phyloP scores from a whole-genome alignment of 2,329 filamentous ascomycete species.

The Hawksworthiomyces lignivorus region DNA sequence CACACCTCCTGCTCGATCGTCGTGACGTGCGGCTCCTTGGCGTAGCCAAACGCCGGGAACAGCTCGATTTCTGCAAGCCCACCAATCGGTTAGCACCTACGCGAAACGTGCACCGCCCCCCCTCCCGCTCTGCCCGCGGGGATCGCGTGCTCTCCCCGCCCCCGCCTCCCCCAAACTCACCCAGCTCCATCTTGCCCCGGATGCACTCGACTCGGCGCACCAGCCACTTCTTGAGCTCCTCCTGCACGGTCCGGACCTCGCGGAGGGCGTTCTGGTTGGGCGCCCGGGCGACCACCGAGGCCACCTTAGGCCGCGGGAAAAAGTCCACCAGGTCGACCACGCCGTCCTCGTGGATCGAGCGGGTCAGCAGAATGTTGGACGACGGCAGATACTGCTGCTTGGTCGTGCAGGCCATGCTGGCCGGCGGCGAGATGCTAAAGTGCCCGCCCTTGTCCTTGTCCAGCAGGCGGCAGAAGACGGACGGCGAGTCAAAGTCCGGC shows the following conservation, averaged over 20 bases:
- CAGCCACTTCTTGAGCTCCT: constrained; percentile 63
- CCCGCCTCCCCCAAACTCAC: no score
- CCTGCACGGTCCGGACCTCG: constrained; percentile 45
- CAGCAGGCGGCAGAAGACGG: constrained; percentile 65
- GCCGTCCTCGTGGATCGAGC: constrained; percentile 69
- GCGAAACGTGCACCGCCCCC: no score
- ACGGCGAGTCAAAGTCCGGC: constrained; percentile 73
- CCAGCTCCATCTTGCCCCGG: constrained; percentile 55
- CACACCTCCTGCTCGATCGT: constrained; percentile 41
- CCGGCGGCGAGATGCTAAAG: constrained; percentile 57
- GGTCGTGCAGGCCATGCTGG: constrained; percentile 49
- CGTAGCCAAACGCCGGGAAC: constrained; percentile 68
- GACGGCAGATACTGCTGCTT: constrained; percentile 73
- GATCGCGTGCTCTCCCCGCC: no score
- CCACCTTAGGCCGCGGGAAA: constrained; percentile 61
- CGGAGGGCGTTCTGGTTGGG: constrained; percentile 44
- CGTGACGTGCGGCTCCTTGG: constrained; percentile 52
- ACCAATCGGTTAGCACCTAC: no score
- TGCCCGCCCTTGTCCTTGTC: constrained; percentile 69
- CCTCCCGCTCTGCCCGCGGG: no score
- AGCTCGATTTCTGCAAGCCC: constrained; percentile 51
- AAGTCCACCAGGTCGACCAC: constrained; percentile 69
- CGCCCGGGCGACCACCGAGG: constrained; percentile 40
- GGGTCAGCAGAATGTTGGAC: constrained; percentile 67
- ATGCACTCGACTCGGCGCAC: constrained; percentile 66